phyloP scores from a whole-genome alignment of 768 basidiomycete genomes.

The Termitomyces sp. region DNA sequence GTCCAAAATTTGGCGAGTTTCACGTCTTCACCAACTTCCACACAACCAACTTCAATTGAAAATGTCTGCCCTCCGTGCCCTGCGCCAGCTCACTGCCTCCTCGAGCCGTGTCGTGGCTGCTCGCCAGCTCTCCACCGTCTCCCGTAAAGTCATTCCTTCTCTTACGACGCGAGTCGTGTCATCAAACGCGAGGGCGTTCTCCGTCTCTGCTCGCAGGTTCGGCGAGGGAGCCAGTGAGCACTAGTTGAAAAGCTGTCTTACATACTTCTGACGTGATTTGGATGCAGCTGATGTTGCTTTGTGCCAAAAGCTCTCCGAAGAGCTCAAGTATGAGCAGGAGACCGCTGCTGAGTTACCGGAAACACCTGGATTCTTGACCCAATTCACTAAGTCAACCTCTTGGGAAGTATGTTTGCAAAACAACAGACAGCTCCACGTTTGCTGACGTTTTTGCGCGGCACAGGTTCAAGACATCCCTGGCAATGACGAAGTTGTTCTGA shows the following conservation, averaged over 20 bases:
- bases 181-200: conserved; percentile 33
- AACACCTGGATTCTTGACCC: conserved; percentile 70
- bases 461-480: conserved; percentile 68
- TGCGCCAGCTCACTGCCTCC: conserved; percentile 48
- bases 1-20: conserved; percentile 10
- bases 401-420: conserved; percentile 60
- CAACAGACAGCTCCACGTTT: neutral
- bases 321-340: conserved; percentile 84
- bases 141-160: conserved; percentile 24
- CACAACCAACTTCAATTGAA: neutral
- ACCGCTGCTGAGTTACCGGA: conserved; percentile 27
- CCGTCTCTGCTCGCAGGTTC: conserved; percentile 35
- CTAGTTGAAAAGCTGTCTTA: neutral
- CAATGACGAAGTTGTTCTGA: conserved; percentile 76
- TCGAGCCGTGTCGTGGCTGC: conserved; percentile 33
- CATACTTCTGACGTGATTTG: neutral
- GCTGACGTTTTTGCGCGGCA: neutral
- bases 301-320: conserved; percentile 69
- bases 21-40: neutral
- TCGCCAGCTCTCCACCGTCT: conserved; percentile 23
- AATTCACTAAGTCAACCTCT: conserved; percentile 65
- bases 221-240: conserved; percentile 36
- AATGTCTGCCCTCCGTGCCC: conserved; percentile 62
- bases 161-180: conserved; percentile 19
- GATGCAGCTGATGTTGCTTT: conserved; percentile 67